A percentile compares a stretch with the other conserved stretches of the same genome.
Evolutionary conservation across 305 asterid species (phyloP).

Genomic region (Euphrasia arctica): DNA sequence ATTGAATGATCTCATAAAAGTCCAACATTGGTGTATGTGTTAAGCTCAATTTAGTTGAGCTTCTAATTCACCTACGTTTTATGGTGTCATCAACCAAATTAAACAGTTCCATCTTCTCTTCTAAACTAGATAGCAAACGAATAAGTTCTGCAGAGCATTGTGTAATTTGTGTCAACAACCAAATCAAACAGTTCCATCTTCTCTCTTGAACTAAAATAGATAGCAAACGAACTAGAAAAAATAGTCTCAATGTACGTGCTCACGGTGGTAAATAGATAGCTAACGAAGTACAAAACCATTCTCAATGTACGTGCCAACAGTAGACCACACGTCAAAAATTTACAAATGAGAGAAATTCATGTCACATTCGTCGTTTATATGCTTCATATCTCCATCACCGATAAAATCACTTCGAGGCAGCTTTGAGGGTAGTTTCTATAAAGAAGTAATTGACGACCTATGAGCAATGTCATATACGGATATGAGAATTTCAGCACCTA

Average conservation of each 20-base stretch:
- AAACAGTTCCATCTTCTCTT: background rate
- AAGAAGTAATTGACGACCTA: conserved; percentile 42
- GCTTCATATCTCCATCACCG: background rate
- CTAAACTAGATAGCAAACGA: background rate
- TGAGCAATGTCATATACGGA: conserved; percentile 84
- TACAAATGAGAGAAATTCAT: background rate
- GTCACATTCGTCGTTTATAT: conserved; percentile 11
- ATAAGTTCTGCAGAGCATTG: no score
- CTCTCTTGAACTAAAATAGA: background rate
- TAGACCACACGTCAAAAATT: background rate
- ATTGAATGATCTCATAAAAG: no score
- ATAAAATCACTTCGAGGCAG: background rate
- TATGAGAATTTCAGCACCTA: conserved; percentile 80
- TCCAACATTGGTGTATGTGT: no score
- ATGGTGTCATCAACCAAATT: background rate
- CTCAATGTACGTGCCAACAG: background rate
- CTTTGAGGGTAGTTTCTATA: conserved; percentile 26
- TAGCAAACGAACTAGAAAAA: background rate
- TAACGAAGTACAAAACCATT: background rate
- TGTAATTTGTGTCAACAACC: background rate
- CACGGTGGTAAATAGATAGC: background rate
- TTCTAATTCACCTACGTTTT: no score
- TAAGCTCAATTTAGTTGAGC: no score
- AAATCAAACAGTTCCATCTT: background rate
- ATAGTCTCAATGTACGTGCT: background rate